Base-by-base conservation (phyloP, 495 filamentous ascomycete genomes). In the Zalerion maritima region DNA sequence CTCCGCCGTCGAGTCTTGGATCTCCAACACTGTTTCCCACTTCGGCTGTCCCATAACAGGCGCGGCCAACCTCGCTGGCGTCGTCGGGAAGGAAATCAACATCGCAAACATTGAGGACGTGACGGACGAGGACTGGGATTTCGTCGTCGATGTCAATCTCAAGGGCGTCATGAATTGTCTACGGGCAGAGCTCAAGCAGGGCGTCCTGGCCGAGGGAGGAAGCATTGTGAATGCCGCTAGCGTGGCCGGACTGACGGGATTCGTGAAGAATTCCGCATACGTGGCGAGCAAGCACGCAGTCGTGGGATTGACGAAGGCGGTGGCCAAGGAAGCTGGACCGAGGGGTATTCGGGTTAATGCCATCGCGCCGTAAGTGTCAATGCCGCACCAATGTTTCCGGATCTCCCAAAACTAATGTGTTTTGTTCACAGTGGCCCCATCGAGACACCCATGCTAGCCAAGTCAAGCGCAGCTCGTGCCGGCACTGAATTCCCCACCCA, bases 181-280 rank as follows among this genome's bases (percentile, higher is more conserved):
- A 24, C 43, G 55, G 11, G 62, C 62, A 32, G 49, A 69, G 33
- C 29, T 73, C 17, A 35, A 44, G 16, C 49, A 49, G n/a, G 57
- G 55, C 11, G 51, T 51, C 46, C 34, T 35, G 23, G 28, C 22
- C 18, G 27, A 33, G 42, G 40, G 45, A 4, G 62, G 57, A 0
- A 69, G 62, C 35, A 67, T 77, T 36, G 64, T 77, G 18, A 73
- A 68, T 47, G 64, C 65, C 29, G 46, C 60, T 2, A 66, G 62
- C 31, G 57, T 69, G 26, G 55, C 59, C 6, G 72, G 71, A 14
- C 11, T 69, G 11, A 47, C 49, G 17, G 69, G 71, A 3, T 47
- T 49, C 26, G 36, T 49, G 11, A 50, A 54, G 4, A 31, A 47
- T 37, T 56, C 53, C 5, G 52, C 63, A 3, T 77, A 77, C 47